Evolutionary conservation across 1,284 basidiomycete species (phyloP).

Genomic region (Marasmius fiardii): DNA sequence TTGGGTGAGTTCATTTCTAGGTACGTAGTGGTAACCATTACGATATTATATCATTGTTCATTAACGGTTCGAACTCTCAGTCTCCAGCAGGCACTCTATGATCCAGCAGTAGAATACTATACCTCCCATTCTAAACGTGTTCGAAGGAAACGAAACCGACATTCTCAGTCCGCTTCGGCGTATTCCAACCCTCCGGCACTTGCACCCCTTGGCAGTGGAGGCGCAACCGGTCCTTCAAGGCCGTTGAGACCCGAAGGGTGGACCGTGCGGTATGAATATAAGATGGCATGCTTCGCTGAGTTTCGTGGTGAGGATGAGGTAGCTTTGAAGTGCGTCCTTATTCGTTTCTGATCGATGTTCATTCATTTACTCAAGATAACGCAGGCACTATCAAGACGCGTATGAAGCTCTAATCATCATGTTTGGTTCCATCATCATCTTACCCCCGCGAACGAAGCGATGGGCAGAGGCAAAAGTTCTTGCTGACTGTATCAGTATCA

Average conservation of each 20-base stretch:
- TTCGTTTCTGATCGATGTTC: slow-evolving; percentile 14
- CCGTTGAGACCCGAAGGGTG: slow-evolving; percentile 85
- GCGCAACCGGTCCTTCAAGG: slow-evolving; percentile 35
- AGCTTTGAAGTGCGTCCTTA: slow-evolving; percentile 66
- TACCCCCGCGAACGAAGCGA: slow-evolving; percentile 91
- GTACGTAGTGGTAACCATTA: slow-evolving; percentile 30
- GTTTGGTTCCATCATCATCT: slow-evolving; percentile 82
- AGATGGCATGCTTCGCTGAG: slow-evolving; percentile 95
- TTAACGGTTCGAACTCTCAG: slow-evolving; percentile 33
- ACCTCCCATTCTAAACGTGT: slow-evolving; percentile 89
- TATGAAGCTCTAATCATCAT: slow-evolving; percentile 80
- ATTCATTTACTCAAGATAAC: not conserved
- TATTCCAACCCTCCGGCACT: slow-evolving; percentile 45
- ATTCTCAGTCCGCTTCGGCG: slow-evolving; percentile 49
- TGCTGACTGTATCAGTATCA: slow-evolving; percentile 86
- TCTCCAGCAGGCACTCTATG: slow-evolving; percentile 84
- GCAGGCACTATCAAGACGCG: slow-evolving; percentile 88
- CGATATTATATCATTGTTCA: slow-evolving; percentile 2
- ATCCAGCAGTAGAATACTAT: slow-evolving; percentile 91
- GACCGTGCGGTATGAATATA: slow-evolving; percentile 96
- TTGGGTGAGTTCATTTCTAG: slow-evolving; percentile 83
- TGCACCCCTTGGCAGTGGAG: slow-evolving; percentile 39
- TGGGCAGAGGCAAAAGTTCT: slow-evolving; percentile 99
- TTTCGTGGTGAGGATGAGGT: slow-evolving; percentile 89
- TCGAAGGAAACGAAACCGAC: slow-evolving; percentile 81